phyloP scores from a whole-genome alignment of 2,329 filamentous ascomycete species.

The Talaromyces sp. region DNA sequence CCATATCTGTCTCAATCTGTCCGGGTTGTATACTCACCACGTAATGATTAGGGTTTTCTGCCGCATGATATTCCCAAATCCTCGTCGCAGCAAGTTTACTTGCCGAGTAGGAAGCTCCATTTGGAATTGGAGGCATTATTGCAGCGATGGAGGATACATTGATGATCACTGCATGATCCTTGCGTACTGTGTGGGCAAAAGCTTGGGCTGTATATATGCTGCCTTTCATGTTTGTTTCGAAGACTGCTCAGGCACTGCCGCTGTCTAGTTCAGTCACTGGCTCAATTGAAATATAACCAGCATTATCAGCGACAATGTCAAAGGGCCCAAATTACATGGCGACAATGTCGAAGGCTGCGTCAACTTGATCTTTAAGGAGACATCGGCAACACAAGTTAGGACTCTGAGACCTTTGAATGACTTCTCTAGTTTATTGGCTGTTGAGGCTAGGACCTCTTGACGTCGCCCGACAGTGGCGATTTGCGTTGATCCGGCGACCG shows the following conservation, averaged over 20 bases:
- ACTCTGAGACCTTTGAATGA: not conserved
- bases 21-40: not conserved
- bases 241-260: not conserved
- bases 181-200: not conserved
- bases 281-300: not conserved
- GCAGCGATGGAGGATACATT: not conserved
- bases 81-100: not conserved
- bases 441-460: not conserved
- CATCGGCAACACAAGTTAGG: not conserved
- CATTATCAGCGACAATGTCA: not conserved
- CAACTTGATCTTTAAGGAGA: not conserved
- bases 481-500: not conserved
- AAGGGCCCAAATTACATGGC: not conserved
- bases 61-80: not conserved
- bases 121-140: not conserved
- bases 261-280: not conserved
- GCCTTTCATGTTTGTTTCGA: not conserved
- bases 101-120: not conserved
- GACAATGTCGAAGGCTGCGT: not conserved
- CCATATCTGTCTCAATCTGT: not conserved
- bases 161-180: not conserved
- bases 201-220: not conserved
- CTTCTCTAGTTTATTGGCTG: not conserved
- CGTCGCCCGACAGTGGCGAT: slow-evolving; percentile 1
- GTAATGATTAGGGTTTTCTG: not conserved